Evolutionary conservation across 75 land plant genomes (phyloP).

Genomic region (Larix kaempferi): DNA sequence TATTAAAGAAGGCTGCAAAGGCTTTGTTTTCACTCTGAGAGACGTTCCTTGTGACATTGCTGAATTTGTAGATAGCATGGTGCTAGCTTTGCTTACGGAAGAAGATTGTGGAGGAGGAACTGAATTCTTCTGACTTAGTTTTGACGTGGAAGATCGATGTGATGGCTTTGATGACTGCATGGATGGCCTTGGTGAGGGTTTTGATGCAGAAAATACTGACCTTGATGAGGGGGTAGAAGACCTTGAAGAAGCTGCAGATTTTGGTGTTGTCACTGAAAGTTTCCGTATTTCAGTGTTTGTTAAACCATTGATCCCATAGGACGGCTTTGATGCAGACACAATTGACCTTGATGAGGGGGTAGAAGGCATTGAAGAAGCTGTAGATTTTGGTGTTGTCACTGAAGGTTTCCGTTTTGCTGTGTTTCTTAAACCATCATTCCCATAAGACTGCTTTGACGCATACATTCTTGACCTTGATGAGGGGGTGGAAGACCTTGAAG

Average conservation of each 20-base stretch:
- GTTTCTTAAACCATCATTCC: not conserved
- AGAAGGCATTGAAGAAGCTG: constrained; percentile 16
- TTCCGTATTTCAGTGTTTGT: not conserved
- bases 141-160: not conserved
- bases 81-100: constrained; percentile 8
- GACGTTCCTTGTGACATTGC: constrained; percentile 26
- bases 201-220: not conserved
- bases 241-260: constrained; percentile 20
- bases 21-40: constrained; percentile 19
- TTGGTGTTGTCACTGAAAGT: constrained; percentile 16
- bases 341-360: constrained; percentile 13
- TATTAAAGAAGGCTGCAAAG: constrained; percentile 32
- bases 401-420: constrained; percentile 4
- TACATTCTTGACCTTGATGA: constrained; percentile 1
- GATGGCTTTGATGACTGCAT: constrained; percentile 9
- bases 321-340: constrained; percentile 8
- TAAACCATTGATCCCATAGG: not conserved
- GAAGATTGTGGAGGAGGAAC: not conserved
- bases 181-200: constrained; percentile 22
- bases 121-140: not conserved
- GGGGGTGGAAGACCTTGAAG: constrained; percentile 24
- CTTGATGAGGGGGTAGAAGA: constrained; percentile 18
- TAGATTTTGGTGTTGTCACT: constrained; percentile 19
- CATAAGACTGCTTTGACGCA: constrained; percentile 10
- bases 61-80: constrained; percentile 17